Evolutionary conservation across 2,329 filamentous ascomycete species (phyloP).

Genomic region (Nemania sp.): DNA sequence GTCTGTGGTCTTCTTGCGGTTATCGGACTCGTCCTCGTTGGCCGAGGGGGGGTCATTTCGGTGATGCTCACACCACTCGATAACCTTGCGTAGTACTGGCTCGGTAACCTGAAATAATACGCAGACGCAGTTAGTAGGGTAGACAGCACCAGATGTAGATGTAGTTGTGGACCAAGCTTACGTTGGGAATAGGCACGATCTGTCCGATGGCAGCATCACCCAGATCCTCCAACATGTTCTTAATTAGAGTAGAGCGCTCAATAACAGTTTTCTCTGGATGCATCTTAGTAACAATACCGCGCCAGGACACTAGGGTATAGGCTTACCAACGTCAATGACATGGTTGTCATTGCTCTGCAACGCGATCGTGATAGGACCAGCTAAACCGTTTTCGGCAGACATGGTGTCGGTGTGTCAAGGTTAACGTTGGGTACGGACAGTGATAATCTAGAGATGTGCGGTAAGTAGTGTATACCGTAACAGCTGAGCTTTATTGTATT

Average conservation of each 20-base stretch:
- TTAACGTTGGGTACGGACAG: neutral
- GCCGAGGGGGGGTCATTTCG: conserved; percentile 85
- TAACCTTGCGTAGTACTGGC: conserved; percentile 91
- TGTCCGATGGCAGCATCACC: conserved; percentile 73
- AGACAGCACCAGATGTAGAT: neutral
- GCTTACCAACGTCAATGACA: conserved; percentile 62
- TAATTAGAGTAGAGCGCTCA: conserved; percentile 93
- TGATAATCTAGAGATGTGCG: conserved; percentile 17
- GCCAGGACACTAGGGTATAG: neutral
- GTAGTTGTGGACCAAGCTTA: conserved; percentile 52
- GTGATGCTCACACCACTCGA: conserved; percentile 98
- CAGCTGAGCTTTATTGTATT: neutral
- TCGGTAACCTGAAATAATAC: conserved; percentile 78
- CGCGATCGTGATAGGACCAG: conserved; percentile 57
- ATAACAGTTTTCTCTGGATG: conserved; percentile 80
- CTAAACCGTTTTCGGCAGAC: conserved; percentile 37
- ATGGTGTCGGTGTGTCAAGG: conserved; percentile 26
- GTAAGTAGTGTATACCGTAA: conserved; percentile 21
- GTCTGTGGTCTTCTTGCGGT: conserved; percentile 97
- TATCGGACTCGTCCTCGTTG: conserved; percentile 90
- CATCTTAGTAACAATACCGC: conserved; percentile 37
- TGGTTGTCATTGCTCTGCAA: conserved; percentile 65
- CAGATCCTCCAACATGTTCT: conserved; percentile 97
- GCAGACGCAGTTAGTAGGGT: conserved; percentile 30
- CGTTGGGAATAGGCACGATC: conserved; percentile 89